Evolutionary conservation across 768 basidiomycete species (phyloP).

Genomic region (Collybiopsis confluens): DNA sequence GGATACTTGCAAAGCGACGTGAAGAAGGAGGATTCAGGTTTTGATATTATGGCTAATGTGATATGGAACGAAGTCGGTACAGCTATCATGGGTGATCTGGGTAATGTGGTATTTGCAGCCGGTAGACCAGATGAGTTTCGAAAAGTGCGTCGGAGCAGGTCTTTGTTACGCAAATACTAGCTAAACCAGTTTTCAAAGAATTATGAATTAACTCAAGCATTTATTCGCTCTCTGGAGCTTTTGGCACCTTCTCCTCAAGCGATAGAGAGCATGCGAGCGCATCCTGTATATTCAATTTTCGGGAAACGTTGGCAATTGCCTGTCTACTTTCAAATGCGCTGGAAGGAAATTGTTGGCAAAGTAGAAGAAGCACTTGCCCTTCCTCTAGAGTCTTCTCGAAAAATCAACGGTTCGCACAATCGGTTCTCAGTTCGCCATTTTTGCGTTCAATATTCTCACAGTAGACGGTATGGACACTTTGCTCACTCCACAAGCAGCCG

Average conservation of each 20-base stretch:
- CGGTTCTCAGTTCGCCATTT: not conserved
- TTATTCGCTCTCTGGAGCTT: constrained; percentile 77
- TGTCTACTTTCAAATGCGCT: constrained; percentile 94
- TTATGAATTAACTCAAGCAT: constrained; percentile 78
- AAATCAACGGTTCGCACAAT: not conserved
- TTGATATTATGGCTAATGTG: constrained; percentile 84
- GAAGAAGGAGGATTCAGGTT: constrained; percentile 36
- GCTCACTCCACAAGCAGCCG: constrained; percentile 58
- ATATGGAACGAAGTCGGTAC: constrained; percentile 83
- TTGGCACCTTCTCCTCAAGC: constrained; percentile 73
- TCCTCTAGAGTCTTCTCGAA: constrained; percentile 14
- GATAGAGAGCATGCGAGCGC: constrained; percentile 66
- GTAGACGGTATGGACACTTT: constrained; percentile 35
- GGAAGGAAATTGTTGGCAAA: constrained; percentile 85
- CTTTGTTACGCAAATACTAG: constrained; percentile 5
- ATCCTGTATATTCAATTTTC: constrained; percentile 69
- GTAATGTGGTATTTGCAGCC: constrained; percentile 79
- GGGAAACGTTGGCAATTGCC: constrained; percentile 91
- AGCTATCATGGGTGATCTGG: constrained; percentile 82
- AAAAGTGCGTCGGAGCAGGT: constrained; percentile 46
- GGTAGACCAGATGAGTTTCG: constrained; percentile 89
- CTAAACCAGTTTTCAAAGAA: constrained; percentile 44
- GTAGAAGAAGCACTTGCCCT: constrained; percentile 65
- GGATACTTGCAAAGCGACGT: constrained; percentile 7
- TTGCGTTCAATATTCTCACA: too few species aligned